Conservation (phyloP, 768 basidiomycete species). For the Nevesoporus exiguus region DNA sequence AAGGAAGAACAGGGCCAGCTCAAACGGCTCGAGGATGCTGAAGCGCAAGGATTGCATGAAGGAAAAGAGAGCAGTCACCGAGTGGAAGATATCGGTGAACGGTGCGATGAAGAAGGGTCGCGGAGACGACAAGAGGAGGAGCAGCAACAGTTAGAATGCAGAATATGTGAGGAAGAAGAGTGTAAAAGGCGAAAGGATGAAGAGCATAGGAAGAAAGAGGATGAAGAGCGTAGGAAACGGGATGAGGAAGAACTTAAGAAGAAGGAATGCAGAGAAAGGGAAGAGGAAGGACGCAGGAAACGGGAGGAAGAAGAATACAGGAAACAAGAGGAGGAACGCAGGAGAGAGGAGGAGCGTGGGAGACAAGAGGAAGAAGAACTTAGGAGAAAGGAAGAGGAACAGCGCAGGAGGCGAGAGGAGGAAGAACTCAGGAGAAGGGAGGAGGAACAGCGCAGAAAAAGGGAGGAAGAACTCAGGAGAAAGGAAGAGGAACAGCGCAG, state of each 20-base stretch:
- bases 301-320: conserved; percentile 11
- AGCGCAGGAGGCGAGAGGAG: neutral
- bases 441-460: neutral
- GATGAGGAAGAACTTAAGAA: neutral
- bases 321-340: conserved; percentile 29
- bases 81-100: conserved; percentile 1
- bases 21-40: neutral
- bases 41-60: neutral
- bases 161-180: conserved; percentile 25
- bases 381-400: conserved; percentile 33
- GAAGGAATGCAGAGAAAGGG: conserved; percentile 7
- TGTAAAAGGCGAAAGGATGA: conserved; percentile 7
- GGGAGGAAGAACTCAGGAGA: conserved; percentile 20
- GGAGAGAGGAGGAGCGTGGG: conserved; percentile 1
- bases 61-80: neutral
- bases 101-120: conserved; percentile 4
- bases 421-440: no score
- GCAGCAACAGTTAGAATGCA: no score
- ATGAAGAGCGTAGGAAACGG: conserved; percentile 22
- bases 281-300: conserved; percentile 21
- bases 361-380: conserved; percentile 25
- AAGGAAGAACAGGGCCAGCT: neutral
- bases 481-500: neutral
- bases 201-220: conserved; percentile 11
- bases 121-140: neutral